These are phyloP conservation scores for Trichoderma koningiopsis DNA, from an alignment of 2,329 filamentous ascomycete species.

Conservation along the genomic window DNA sequence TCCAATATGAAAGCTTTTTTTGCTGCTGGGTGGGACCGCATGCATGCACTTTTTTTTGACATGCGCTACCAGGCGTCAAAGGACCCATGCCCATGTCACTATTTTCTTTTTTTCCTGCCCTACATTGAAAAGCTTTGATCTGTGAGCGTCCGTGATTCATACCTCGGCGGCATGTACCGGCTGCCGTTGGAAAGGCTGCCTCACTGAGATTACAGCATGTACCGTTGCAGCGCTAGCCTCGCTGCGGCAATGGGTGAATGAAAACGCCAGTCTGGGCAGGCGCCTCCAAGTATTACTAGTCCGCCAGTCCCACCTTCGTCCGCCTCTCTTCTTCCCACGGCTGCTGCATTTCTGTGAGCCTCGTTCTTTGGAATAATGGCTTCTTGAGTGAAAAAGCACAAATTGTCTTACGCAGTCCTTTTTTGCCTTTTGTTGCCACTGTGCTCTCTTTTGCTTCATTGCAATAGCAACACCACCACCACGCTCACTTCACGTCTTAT, in stretches of 20 bases:
- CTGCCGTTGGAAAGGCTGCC: neutral
- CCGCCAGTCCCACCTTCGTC: neutral
- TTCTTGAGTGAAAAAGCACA: constrained; percentile 5
- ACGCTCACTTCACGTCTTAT: neutral
- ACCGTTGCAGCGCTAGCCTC: neutral
- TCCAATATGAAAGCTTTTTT: constrained; percentile 18
- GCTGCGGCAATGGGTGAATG: neutral
- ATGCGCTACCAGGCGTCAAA: neutral
- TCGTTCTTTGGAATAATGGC: constrained; percentile 4
- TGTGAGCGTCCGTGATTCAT: neutral
- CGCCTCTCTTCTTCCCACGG: neutral
- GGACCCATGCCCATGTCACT: neutral
- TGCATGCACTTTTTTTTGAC: constrained; percentile 7
- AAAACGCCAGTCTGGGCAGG: neutral
- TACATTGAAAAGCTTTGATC: neutral
- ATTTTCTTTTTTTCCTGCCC: neutral
- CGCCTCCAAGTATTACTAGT: neutral
- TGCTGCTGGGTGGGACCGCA: neutral
- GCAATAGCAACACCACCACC: neutral
- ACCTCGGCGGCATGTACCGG: neutral
- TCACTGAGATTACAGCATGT: neutral
- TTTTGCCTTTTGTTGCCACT: neutral
- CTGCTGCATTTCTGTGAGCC: neutral
- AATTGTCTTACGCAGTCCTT: constrained; percentile 3
- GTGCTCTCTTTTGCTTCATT: neutral